These are phyloP conservation scores for Boletus sp. DNA, from an alignment of 768 basidiomycete species.

Conservation along the genomic window DNA sequence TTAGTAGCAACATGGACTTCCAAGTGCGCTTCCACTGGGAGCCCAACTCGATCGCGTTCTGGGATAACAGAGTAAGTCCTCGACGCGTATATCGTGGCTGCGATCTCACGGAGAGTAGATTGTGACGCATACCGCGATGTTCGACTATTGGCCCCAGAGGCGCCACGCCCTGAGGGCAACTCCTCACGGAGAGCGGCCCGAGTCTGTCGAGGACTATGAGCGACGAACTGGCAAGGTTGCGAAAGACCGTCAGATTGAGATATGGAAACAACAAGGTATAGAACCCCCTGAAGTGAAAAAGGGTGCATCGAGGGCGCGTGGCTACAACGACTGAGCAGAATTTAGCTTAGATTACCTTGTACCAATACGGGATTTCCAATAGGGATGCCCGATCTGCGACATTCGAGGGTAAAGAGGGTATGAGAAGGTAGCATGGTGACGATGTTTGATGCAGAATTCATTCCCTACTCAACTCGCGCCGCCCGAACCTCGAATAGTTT, in stretches of 20 bases:
- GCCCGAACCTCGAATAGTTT: slow-evolving; percentile 10
- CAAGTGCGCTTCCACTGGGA: no score
- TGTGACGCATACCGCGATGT: slow-evolving; percentile 75
- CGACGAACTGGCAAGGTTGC: slow-evolving; percentile 60
- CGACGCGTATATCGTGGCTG: not conserved
- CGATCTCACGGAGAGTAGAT: slow-evolving; percentile 38
- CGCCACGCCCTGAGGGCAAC: slow-evolving; percentile 81
- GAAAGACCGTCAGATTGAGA: slow-evolving; percentile 69
- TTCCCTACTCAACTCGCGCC: not conserved
- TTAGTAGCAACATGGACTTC: no score
- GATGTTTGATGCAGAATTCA: slow-evolving; percentile 2
- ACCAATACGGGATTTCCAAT: not conserved
- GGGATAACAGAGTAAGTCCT: slow-evolving; percentile 73
- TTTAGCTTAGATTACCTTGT: slow-evolving; percentile 5
- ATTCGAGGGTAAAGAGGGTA: not conserved
- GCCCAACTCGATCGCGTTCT: no score
- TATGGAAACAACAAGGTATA: slow-evolving; percentile 68
- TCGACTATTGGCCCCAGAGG: slow-evolving; percentile 77
- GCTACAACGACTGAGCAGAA: slow-evolving; percentile 57
- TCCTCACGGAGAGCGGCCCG: slow-evolving; percentile 76
- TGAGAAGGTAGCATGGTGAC: not conserved
- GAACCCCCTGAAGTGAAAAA: slow-evolving; percentile 35
- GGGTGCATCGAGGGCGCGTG: slow-evolving; percentile 40
- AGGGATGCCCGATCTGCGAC: not conserved
- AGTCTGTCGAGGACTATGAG: slow-evolving; percentile 74